Evolutionary conservation across 2,329 filamentous ascomycete genomes (phyloP).

Genomic region (Lecanosticta acicola): DNA sequence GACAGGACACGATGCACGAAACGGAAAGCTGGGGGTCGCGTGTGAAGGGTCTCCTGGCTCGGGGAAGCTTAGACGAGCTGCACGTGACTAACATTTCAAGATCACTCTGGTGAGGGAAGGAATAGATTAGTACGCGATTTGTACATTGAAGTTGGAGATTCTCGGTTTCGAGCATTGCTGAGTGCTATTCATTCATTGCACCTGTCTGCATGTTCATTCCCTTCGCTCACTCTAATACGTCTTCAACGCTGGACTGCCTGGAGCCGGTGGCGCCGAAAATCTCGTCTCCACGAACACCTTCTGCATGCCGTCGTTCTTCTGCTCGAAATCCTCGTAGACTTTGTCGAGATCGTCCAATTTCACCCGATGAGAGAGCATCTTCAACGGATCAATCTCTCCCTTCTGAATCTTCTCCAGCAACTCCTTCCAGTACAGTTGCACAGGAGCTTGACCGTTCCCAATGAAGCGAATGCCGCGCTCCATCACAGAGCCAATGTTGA

Average conservation of each 20-base stretch:
- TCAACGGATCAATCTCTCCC: slow-evolving; percentile 65
- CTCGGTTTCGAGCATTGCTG: too few relatives aligned
- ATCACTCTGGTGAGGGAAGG: too few relatives aligned
- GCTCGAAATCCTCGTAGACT: slow-evolving; percentile 56
- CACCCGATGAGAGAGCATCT: slow-evolving; percentile 77
- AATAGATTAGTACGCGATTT: too few relatives aligned
- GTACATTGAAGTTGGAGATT: too few relatives aligned
- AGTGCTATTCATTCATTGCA: too few relatives aligned
- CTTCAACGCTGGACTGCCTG: slow-evolving; percentile 49
- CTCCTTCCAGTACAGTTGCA: slow-evolving; percentile 78
- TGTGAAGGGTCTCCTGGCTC: not conserved
- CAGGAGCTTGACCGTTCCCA: slow-evolving; percentile 63
- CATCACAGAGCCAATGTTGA: slow-evolving; percentile 80
- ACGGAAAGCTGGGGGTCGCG: not conserved
- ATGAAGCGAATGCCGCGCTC: slow-evolving; percentile 77
- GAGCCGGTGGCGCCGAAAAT: slow-evolving; percentile 48
- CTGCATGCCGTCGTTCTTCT: slow-evolving; percentile 68
- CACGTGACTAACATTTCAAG: too few relatives aligned
- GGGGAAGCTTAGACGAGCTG: not conserved
- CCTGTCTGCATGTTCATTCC: too few relatives aligned
- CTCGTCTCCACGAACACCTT: slow-evolving; percentile 67
- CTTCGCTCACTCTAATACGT: slow-evolving; percentile 36
- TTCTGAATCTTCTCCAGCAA: slow-evolving; percentile 63
- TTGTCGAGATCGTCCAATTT: slow-evolving; percentile 45
- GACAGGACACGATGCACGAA: not conserved